Base-by-base conservation (phyloP, 345 rosid species). In the Camelina neglecta region DNA sequence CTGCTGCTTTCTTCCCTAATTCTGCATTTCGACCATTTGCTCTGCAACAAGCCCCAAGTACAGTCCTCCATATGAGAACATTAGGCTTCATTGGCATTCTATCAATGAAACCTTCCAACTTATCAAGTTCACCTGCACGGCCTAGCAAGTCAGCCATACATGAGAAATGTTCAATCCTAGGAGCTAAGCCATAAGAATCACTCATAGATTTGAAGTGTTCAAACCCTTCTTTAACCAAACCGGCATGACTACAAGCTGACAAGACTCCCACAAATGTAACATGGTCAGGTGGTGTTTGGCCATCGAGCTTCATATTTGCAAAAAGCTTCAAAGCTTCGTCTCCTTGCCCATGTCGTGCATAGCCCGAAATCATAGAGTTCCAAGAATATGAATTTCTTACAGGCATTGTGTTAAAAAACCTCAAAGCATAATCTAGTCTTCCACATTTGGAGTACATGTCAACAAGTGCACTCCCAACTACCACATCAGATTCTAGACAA, bases 391-490 rank as follows among this genome's bases (percentile, higher is more conserved):
- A 82, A 76, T 91, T 93, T 83, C 84, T 93, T 33, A 69, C 51
- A 4, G 87, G 91, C 98, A 91, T 93, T 64, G 67, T 58, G 51
- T 82, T 51, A 65, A 93, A 93, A 76, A 90, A 87, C 48, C 86
- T 84, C 35, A 87, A 88, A 47, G 98, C 98, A 75, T 93, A 91
- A 74, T 91, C 94, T 79, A 88, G 78, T 83, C 96, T 88, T 49
- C 98, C 97, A 77, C 98, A 90, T 78, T 91, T 93, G n/a, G 98
- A 80, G 71, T 93, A 93, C 98, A 93, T 93, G 77, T 93, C 98
- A 33, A 93, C 80, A 62, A 91, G 81, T 18, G 97, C 97, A 82
- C 97, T 93, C 48, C 97, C 98, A 70, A 93, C 88, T 8, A 93
- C 97, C 31, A 93, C 96, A 80, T 93, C 97, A 11, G 81, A 78